Percentiles rank a stretch among this genome's conserved stretches.
Evolutionary conservation across 2,329 filamentous ascomycete species (phyloP).

Genomic region (Fusarium floridanum): DNA sequence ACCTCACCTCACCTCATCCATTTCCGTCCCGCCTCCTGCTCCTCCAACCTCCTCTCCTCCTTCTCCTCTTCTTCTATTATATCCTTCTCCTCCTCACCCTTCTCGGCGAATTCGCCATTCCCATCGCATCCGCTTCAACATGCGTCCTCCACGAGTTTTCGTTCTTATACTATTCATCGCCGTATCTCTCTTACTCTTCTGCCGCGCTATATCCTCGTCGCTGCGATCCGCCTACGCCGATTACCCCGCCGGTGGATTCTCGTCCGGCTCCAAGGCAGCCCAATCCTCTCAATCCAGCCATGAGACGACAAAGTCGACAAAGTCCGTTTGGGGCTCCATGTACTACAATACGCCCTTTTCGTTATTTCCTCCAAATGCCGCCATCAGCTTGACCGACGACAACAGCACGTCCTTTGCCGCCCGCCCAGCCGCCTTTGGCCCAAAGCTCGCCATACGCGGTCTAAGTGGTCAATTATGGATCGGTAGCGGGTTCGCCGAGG

Average conservation of each 20-base stretch:
- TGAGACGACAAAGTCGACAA: constrained; percentile 32
- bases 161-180: constrained; percentile 67
- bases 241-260: constrained; percentile 45
- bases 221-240: constrained; percentile 45
- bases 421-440: constrained; percentile 92
- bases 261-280: constrained; percentile 34
- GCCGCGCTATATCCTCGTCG: constrained; percentile 63
- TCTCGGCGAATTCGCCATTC: constrained; percentile 13
- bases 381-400: constrained; percentile 96
- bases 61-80: constrained; percentile 15
- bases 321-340: constrained; percentile 63
- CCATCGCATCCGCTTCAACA: constrained; percentile 51
- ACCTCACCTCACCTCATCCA: constrained; percentile 40
- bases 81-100: constrained; percentile 7
- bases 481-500: constrained; percentile 90
- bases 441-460: constrained; percentile 78
- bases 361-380: constrained; percentile 93
- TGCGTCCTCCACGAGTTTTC: constrained; percentile 67
- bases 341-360: constrained; percentile 83
- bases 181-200: constrained; percentile 67
- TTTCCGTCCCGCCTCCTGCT: constrained; percentile 7
- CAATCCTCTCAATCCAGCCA: constrained; percentile 26
- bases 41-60: constrained; percentile 18
- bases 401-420: constrained; percentile 98
- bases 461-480: constrained; percentile 94